Evolutionary conservation across 306 rosid genomes (phyloP), one percentile per base, ranked within the genome.

Genomic region (Vigna unguiculata): DNA sequence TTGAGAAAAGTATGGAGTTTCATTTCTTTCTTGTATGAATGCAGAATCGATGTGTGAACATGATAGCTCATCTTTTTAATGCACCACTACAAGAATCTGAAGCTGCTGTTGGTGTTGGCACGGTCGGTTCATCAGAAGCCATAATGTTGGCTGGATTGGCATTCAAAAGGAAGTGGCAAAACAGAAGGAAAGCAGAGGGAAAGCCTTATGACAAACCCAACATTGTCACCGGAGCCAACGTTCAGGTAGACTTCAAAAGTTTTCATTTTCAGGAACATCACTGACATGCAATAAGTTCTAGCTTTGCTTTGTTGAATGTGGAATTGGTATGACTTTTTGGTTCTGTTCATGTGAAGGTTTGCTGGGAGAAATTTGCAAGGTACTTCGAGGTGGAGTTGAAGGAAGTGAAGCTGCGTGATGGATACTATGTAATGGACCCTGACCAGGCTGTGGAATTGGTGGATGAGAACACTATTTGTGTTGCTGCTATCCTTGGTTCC

Each of bases 291-390:
- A 16, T 24, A 55, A 1, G 25, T 41, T 52, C 16, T 43, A 20
- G 24, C 71, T 51, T 51, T 52, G 4, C 13, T 28, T 4, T 63
- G 34, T 34, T 38, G 65, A 24, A 15, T 38, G 32, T 10, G 54
- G 4, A 40, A 21, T 19, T 20, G 12, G 63, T 17, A 9, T 24
- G 10, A 19, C 65, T 43, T 38, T 38, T 70, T 11, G 30, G 30
- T 69, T 77, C 2, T 41, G 38, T 45, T 41, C 0, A 2, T 46
- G 72, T 77, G 78, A 70, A 92, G 98, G 97, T 93, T 49, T 93
- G 97, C 76, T 93, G 98, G 98, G 97, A 93, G 90, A 93, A 93
- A 86, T 93, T 93, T 51, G 98, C 98, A 10, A 87, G 98, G 85
- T 93, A 93, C 93, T 93, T 93, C 4, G 98, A 93, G 78, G 98